Base-by-base conservation (phyloP, 73 alveolate species). In the Paramecium caudatum region DNA sequence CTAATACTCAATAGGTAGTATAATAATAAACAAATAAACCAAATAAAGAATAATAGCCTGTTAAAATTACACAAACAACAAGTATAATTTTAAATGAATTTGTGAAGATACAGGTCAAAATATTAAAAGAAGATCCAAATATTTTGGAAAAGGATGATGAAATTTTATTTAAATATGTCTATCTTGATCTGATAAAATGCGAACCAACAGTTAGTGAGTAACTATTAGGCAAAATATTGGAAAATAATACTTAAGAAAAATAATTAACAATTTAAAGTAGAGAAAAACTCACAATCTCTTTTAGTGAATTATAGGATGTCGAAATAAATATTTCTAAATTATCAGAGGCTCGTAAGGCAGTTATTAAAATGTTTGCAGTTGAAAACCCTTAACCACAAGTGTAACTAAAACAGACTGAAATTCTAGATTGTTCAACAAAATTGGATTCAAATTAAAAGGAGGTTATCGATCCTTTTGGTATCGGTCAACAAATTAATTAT, bases 401-500 rank as follows among this genome's bases (percentile, higher is more conserved):
- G n/a, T n/a, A n/a, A n/a, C n/a, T n/a, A n/a, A n/a, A n/a, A n/a
- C n/a, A n/a, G n/a, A n/a, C n/a, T n/a, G n/a, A n/a, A n/a, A n/a
- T n/a, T n/a, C n/a, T n/a, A n/a, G n/a, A n/a, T n/a, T n/a, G n/a
- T n/a, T n/a, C n/a, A n/a, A n/a, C n/a, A n/a, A n/a, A n/a, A n/a
- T n/a, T n/a, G n/a, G n/a, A n/a, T n/a, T 16, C 23, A 55, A 27
- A 55, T 27, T 55, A 7, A 55, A 55, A 55, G 7, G 80, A 55
- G 13, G 80, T 55, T 7, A 68, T 68, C 8, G 84, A 68, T 68
- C 84, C 84, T 17, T 37, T 34, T 30, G 50, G 50, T 9, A 68
- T 68, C n/a, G 84, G 84, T 15, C 19, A 68, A 34, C 34, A 68
- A 37, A 68, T 68, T 12, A 68, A 68, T 68, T 68, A 34, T 68